Evolutionary conservation across 2,329 filamentous ascomycete species (phyloP), one percentile per base, ranked within the genome.

Genomic region (Pseudogymnoascus sp.): DNA sequence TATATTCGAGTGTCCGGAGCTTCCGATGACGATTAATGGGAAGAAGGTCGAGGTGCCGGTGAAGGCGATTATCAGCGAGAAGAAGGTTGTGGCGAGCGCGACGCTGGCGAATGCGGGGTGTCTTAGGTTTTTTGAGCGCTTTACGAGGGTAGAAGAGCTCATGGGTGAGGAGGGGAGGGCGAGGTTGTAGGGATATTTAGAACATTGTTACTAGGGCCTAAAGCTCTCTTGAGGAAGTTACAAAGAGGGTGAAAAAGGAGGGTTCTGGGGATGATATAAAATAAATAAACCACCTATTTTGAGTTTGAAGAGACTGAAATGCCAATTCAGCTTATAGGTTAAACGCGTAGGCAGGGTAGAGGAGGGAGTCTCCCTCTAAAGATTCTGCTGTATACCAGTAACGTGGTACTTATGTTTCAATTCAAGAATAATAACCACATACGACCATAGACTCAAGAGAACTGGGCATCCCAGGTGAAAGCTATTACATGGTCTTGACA

Each of bases 21-120:
- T 79, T 16, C 77, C 77, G 0, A 73, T 75, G 18, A 79, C 77
- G 8, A 75, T 80, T 44, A 79, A 80, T 63, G 77, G 78, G 5
- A 79, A 79, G 69, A 79, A 79, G 65, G 75, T 79, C 28, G 75
- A 77, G 72, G 75, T 73, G 59, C 74, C 72, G 33, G 75, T 81
- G 42, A 80, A 76, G 72, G 71, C 75, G 65, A 73, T 74, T 18
- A 73, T 75, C 16, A 72, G 66, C 65, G 77, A 78, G 8, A 72
- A 68, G 25, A 73, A 72, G 62, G 75, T 75, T 64, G 73, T 66
- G 59, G 67, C 73, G 8, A 75, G 72, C 62, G 73, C 73, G 7
- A 78, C 76, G 6, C 73, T 78, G 8, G 66, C 69, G 42, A 79
- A 79, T 67, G 77, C 76, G 5, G 70, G 69, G 21, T 37, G 53